Evolutionary conservation across 2,329 filamentous ascomycete genomes (phyloP).

Genomic region (Didymosphaeria variabile): DNA sequence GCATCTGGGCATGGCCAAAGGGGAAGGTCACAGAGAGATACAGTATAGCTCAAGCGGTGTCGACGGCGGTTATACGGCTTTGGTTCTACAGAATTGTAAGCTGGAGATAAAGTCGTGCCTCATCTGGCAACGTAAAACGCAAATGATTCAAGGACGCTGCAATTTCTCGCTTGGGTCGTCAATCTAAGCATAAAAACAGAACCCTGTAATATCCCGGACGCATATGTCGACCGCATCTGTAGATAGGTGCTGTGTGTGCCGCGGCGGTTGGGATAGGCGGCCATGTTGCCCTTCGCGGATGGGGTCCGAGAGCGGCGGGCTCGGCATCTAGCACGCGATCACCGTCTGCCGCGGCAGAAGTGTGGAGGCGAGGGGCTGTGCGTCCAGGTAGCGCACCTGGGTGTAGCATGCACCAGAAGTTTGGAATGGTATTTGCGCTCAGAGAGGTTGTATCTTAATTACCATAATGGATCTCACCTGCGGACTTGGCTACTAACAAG

Average conservation of each 20-base stretch:
- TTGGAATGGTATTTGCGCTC: neutral
- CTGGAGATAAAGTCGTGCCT: slow-evolving; percentile 2
- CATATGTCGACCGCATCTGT: too few relatives aligned
- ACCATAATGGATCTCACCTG: neutral
- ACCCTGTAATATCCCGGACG: neutral
- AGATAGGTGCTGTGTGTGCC: neutral
- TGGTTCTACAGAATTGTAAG: neutral
- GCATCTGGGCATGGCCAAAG: slow-evolving; percentile 9
- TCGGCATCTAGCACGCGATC: slow-evolving; percentile 5
- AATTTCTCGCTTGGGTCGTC: neutral
- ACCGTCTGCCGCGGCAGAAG: slow-evolving; percentile 1
- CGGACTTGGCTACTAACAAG: neutral
- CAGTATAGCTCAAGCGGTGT: slow-evolving; percentile 1
- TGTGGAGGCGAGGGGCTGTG: neutral
- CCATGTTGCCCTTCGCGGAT: neutral
- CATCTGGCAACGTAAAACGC: neutral
- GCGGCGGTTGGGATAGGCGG: slow-evolving; percentile 3
- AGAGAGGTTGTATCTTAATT: neutral
- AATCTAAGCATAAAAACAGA: neutral
- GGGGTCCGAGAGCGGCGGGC: slow-evolving; percentile 4
- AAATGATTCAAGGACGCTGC: neutral
- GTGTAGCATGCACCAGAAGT: neutral
- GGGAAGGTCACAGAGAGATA: neutral
- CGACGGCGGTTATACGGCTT: slow-evolving; percentile 5
- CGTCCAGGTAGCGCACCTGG: neutral